Evolutionary conservation across 768 basidiomycete genomes (phyloP), one percentile per base, ranked within the genome.

Genomic region (Pleurotus citrinopileatus): DNA sequence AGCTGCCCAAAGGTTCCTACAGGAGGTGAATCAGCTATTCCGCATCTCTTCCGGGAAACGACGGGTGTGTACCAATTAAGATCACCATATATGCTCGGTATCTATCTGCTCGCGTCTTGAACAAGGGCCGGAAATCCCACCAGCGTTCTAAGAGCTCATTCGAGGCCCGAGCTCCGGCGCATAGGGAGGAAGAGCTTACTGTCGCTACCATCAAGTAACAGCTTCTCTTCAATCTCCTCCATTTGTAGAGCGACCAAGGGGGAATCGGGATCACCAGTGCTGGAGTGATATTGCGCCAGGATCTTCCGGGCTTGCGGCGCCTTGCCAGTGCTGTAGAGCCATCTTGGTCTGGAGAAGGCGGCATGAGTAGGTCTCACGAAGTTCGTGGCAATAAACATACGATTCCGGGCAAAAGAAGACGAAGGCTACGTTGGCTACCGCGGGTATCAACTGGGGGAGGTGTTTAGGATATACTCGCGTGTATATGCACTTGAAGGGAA

Each of bases 81-180:
- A 79, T 74, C 44, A 78, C 75, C 73, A 82, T 76, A 51, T 73
- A 74, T 20, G 76, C 70, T 19, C 79, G 69, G 61, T 77, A 77
- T 47, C 79, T 67, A 61, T 76, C 73, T 7, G 71, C 73, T 6
- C 66, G 65, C 29, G 71, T 77, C 37, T 65, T 70, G 67, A 83
- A 81, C 20, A 82, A 62, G 9, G 75, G 73, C 36, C 77, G 65
- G 68, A 79, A 82, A 61, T 82, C 80, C 80, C 80, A 83, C 73
- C 74, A 82, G 27, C 64, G 63, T 57, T 78, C 77, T 76, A 3
- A 34, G 9, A 13, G 4, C 27, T 22, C 25, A 20, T 27, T 34
- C 44, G 26, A 46, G 32, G 28, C 36, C 42, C 42, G 34, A 29
- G 37, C 9, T 12, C 23, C 13, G 28, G 25, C 9, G 3, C 25